Base-by-base conservation (phyloP, 2,329 filamentous ascomycete genomes). In the Alternaria sp. region DNA sequence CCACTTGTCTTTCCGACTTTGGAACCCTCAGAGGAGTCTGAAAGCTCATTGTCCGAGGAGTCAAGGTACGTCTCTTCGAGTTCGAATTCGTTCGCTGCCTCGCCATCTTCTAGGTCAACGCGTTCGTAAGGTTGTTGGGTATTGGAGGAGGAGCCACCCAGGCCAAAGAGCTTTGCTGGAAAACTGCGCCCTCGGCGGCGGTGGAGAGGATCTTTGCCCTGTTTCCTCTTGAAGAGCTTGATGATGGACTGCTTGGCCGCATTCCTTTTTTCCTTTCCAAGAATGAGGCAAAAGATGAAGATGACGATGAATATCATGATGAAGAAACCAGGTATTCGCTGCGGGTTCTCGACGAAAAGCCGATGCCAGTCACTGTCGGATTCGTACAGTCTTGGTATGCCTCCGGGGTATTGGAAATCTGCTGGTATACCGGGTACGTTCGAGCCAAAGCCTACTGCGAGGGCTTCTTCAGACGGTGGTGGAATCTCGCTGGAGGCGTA, bases 361-460 rank as follows among this genome's bases (percentile, higher is more conserved):
- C 82, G 80, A 68, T 88, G 86, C 82, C 83, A 82, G 86, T 85
- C 69, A 79, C 71, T 83, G 69, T 74, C 83, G 62, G 87, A 85
- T 68, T 85, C 71, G 78, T 73, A 83, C 69, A 73, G 82, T 62
- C 87, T 84, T 67, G 69, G 79, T 70, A 63, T 73, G 54, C 82
- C 83, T 21, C 91, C 91, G 0, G 94, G 93, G 72, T 90, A 89
- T 78, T 97, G 93, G 78, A 97, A 99, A 76, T 97, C 93, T 5
- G 84, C 61, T 0, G 93, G 90, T 4, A 90, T 85, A 6, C 83
- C 85, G 43, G 83, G 83, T n/a, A 86, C 83, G 74, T 99, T 99
- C 81, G 90, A 93, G 61, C 96, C 96, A 76, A 98, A 98, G 0
- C 96, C 96, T 10, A 99, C 96, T 0, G 94, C 93, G 2, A 94